Evolutionary conservation across 2,329 filamentous ascomycete species (phyloP), one percentile per base, ranked within the genome.

Genomic region (Pseudogymnoascus sp.): DNA sequence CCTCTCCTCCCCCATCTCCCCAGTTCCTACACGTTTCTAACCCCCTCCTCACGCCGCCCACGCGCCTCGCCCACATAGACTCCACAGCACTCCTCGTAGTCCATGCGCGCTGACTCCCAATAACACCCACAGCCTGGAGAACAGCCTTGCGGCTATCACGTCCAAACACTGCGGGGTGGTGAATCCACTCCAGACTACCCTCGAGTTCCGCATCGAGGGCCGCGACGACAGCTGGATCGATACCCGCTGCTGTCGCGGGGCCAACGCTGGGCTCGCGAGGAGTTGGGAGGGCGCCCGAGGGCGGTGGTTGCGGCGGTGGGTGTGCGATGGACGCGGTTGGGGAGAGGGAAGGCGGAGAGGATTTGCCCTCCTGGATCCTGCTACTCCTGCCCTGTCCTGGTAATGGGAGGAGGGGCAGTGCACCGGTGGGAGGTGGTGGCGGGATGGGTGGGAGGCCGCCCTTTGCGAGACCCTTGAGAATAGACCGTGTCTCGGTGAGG

Each of bases 131-230:
- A 15, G 93, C 91, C 75, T 99, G 95, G 23, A 99, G 81, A 1
- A 99, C 93, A 4, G 93, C 91, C 79, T 99, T 99, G 71, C 95
- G 88, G 64, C 90, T 95, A 74, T 99, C 95, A 38, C 95, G 87
- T 7, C 90, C 88, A 73, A 99, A 99, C 1, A 97, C 91, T 1
- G 93, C 93, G 1, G 95, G 95, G 72, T 99, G 95, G 73, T 89
- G 92, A 75, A 99, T 97, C 95, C 95, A 99, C 76, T 99, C 95
- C 15, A 99, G 79, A 60, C 90, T 91, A 35, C 90, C 85, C 74
- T 96, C 91, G 35, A 99, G 83, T 75, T 99, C 95, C 0, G 90
- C 85, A 74, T 99, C 95, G 17, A 99, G 85, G 2, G 95, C 93
- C 23, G 86, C 81, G 70, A 97, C 93, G 0, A 90, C 95, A 37